Evolutionary conservation across 169 alveolate species (phyloP).

Genomic region (Theileria parva): DNA sequence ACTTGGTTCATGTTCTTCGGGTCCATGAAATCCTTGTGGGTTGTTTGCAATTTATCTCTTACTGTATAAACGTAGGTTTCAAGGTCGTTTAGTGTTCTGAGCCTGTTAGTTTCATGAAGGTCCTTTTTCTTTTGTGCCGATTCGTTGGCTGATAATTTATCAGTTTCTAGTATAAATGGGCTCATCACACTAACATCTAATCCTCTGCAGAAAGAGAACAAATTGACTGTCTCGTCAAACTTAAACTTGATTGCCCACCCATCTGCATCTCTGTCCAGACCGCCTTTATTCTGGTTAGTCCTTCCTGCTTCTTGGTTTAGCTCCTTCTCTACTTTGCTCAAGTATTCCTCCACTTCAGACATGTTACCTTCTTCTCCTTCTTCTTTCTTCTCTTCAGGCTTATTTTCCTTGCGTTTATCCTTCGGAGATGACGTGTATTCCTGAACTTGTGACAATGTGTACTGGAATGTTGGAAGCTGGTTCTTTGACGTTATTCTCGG

Average conservation of each 20-base stretch:
- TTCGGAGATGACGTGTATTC: conserved; percentile 28
- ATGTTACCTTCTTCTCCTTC: conserved; percentile 11
- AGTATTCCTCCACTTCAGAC: not conserved
- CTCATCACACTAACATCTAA: conserved; percentile 26
- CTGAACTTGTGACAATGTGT: conserved; percentile 46
- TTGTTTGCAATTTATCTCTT: conserved; percentile 65
- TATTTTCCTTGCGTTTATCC: conserved; percentile 35
- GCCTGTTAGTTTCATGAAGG: conserved; percentile 62
- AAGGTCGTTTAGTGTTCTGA: conserved; percentile 69
- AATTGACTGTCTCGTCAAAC: conserved; percentile 57
- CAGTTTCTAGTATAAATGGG: conserved; percentile 42
- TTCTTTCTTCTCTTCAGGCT: conserved; percentile 33
- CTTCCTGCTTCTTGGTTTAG: not conserved
- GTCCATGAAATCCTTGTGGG: conserved; percentile 69
- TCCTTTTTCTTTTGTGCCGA: conserved; percentile 64
- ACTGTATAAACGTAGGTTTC: conserved; percentile 73
- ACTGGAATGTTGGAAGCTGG: conserved; percentile 44
- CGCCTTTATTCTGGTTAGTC: conserved; percentile 31
- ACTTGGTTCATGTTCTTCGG: conserved; percentile 64
- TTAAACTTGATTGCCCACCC: conserved; percentile 60
- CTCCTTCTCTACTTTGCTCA: conserved; percentile 6
- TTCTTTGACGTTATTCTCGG: conserved; percentile 62
- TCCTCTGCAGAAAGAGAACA: conserved; percentile 46
- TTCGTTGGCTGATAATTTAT: conserved; percentile 59
- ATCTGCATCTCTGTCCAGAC: conserved; percentile 60